Evolutionary conservation across 257 asterid genomes (phyloP).

Genomic region (Nicotiana benthamiana): DNA sequence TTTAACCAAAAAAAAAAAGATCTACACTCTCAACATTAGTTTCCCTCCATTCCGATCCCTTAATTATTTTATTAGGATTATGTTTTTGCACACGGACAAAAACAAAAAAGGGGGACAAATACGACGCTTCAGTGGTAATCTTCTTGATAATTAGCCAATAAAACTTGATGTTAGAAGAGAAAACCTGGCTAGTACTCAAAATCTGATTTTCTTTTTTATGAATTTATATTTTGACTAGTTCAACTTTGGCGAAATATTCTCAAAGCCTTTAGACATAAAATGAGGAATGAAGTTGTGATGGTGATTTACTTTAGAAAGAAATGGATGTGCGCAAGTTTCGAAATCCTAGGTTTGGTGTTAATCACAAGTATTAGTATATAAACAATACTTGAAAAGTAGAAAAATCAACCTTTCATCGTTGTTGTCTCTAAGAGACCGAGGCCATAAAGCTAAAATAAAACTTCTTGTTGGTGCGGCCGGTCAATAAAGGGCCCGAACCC

Average conservation of each 20-base stretch:
- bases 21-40: no score
- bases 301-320: background rate
- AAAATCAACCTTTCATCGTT: background rate
- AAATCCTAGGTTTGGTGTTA: background rate
- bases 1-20: no score
- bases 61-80: no score
- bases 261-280: background rate
- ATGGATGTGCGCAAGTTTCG: background rate
- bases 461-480: background rate
- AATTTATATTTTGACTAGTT: background rate
- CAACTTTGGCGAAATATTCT: background rate
- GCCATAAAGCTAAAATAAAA: background rate
- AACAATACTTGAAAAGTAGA: background rate
- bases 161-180: no score
- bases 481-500: slow-evolving; percentile 21
- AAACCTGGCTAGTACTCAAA: no score
- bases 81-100: no score
- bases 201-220: no score
- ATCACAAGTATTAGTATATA: background rate
- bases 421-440: background rate
- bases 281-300: background rate
- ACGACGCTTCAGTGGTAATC: no score
- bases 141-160: no score
- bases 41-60: no score
- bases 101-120: no score